Conservation (phyloP, 2,329 filamentous ascomycete species). For the Trichocomaceae sp. region DNA sequence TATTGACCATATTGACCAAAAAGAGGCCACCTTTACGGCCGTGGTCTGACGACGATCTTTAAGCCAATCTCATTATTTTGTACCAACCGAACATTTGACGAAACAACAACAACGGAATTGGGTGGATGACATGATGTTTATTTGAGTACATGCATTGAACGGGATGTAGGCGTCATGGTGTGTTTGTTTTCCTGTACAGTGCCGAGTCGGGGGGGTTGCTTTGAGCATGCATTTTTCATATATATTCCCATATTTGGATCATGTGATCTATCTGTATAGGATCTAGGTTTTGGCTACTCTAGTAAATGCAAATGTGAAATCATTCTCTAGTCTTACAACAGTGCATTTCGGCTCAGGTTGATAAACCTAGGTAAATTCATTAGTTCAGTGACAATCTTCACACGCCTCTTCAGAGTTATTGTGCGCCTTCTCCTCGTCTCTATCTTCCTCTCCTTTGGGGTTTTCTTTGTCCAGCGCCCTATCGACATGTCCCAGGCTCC, state of each 20-base stretch:
- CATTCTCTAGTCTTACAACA: background rate
- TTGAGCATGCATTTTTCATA: constrained; percentile 9
- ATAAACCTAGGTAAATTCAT: too few species aligned
- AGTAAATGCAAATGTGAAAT: constrained; percentile 5
- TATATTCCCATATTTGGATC: background rate
- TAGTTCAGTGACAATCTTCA: constrained; percentile 21
- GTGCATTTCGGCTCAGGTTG: too few species aligned
- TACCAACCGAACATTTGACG: background rate
- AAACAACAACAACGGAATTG: background rate
- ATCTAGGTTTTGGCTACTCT: background rate
- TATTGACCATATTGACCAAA: too few species aligned
- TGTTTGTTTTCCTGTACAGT: constrained; percentile 4
- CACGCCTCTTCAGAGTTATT: constrained; percentile 17
- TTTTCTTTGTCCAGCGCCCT: constrained; percentile 29
- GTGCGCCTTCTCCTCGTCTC: constrained; percentile 13
- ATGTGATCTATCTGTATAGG: constrained; percentile 2
- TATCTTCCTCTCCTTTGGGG: background rate
- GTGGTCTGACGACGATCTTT: background rate
- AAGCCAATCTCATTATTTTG: background rate
- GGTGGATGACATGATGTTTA: constrained; percentile 7
- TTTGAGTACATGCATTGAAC: constrained; percentile 6
- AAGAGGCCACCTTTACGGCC: too few species aligned
- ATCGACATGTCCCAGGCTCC: constrained; percentile 78
- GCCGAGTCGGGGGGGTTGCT: constrained; percentile 5
- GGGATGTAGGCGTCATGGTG: constrained; percentile 6